Percentiles rank a stretch among this genome's conserved stretches.
These are phyloP conservation scores for Lachnellula hyalina DNA, from an alignment of 2,329 filamentous ascomycete species.

Conservation along the genomic window DNA sequence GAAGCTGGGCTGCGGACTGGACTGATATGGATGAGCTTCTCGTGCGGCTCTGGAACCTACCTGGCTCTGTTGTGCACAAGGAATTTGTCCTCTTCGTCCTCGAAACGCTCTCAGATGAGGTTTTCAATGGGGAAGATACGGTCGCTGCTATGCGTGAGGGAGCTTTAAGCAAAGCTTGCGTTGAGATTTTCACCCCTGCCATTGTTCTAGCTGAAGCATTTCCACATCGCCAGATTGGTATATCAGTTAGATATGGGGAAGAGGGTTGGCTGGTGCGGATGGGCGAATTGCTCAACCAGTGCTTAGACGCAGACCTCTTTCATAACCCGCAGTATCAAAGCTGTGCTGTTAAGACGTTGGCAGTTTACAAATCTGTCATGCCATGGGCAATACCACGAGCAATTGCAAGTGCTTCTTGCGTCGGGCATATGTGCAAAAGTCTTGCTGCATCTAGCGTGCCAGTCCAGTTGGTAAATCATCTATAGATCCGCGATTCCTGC, in stretches of 20 bases:
- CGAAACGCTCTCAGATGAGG: constrained; percentile 88
- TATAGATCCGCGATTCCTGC: neutral
- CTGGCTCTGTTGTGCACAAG: constrained; percentile 60
- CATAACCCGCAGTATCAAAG: constrained; percentile 61
- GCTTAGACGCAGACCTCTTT: constrained; percentile 59
- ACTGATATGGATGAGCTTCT: constrained; percentile 87
- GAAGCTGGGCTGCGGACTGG: constrained; percentile 90
- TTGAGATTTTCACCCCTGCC: constrained; percentile 87
- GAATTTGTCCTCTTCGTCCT: constrained; percentile 84
- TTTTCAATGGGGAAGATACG: constrained; percentile 86
- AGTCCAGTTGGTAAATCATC: constrained; percentile 61
- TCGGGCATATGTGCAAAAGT: constrained; percentile 64
- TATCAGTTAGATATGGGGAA: constrained; percentile 65
- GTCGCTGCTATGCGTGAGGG: constrained; percentile 78
- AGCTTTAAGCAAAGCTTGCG: constrained; percentile 79
- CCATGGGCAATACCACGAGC: constrained; percentile 85
- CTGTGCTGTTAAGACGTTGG: constrained; percentile 71
- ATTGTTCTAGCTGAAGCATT: constrained; percentile 70
- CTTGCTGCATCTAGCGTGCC: constrained; percentile 65
- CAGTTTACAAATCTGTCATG: constrained; percentile 72
- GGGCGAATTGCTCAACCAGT: constrained; percentile 67
- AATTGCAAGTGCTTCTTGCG: constrained; percentile 64
- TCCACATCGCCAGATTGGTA: constrained; percentile 59
- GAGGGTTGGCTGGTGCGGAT: constrained; percentile 86
- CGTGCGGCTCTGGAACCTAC: constrained; percentile 73